Percentiles rank a stretch among this genome's conserved stretches.
Evolutionary conservation across 139 green algal species (phyloP).

Genomic region (Nannochloris sp.): DNA sequence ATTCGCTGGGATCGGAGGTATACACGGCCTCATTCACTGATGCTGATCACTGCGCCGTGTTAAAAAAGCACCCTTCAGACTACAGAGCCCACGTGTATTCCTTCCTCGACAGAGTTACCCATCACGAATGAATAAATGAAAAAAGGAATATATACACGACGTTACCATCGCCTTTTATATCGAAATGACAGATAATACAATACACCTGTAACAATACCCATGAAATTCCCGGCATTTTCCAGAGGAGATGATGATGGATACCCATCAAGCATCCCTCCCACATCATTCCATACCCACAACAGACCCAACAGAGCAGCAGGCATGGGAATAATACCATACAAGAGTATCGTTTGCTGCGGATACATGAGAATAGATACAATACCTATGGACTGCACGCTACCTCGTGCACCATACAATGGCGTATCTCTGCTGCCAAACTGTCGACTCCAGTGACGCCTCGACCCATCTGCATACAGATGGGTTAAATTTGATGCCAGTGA

Average conservation of each 20-base stretch:
- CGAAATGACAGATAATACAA: constrained; percentile 16
- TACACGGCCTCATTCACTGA: background rate
- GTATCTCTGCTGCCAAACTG: background rate
- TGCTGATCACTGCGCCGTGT: constrained; percentile 29
- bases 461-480: too few species aligned
- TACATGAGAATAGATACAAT: constrained; percentile 34
- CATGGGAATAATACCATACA: constrained; percentile 46
- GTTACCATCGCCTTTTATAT: background rate
- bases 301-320: constrained; percentile 41
- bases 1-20: background rate
- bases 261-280: constrained; percentile 6
- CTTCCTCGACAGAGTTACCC: background rate
- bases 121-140: too few species aligned
- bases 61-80: constrained; percentile 16
- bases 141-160: too few species aligned
- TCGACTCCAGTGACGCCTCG: too few species aligned
- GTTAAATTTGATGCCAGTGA: constrained; percentile 20
- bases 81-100: constrained; percentile 4
- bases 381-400: constrained; percentile 35
- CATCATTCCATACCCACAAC: constrained; percentile 30
- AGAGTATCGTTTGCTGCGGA: constrained; percentile 36
- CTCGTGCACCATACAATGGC: constrained; percentile 29
- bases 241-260: constrained; percentile 6
- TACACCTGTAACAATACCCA: constrained; percentile 20
- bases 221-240: constrained; percentile 23